These are phyloP conservation scores for Salvia sclarea DNA, from an alignment of 305 asterid species.

Conservation along the genomic window DNA sequence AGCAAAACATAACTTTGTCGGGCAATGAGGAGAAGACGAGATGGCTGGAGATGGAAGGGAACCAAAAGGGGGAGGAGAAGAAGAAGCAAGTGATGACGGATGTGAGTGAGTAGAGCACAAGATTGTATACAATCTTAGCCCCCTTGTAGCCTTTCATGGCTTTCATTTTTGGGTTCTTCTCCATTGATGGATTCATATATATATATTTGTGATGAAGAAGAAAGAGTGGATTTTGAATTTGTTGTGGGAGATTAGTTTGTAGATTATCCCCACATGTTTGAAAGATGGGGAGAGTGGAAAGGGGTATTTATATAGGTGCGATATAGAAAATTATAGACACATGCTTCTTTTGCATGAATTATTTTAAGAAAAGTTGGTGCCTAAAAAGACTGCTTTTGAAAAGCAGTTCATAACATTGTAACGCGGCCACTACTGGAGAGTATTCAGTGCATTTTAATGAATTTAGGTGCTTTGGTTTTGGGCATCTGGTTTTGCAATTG, in stretches of 20 bases:
- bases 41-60: conserved; percentile 31
- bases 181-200: conserved; percentile 36
- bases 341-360: conserved; percentile 34
- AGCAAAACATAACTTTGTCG: conserved; percentile 5
- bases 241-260: background rate
- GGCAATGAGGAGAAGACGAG: conserved; percentile 25
- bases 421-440: background rate
- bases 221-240: background rate
- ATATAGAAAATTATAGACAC: conserved; percentile 17
- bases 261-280: conserved; percentile 21
- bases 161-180: conserved; percentile 33
- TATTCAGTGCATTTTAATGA: conserved; percentile 16
- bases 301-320: conserved; percentile 36
- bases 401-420: conserved; percentile 29
- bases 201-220: background rate
- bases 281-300: conserved; percentile 17
- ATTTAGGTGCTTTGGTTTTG: conserved; percentile 38
- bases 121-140: conserved; percentile 39
- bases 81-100: conserved; percentile 47
- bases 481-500: conserved; percentile 37
- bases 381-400: conserved; percentile 32
- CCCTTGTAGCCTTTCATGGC: conserved; percentile 38
- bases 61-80: conserved; percentile 46
- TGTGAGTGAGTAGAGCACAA: conserved; percentile 46
- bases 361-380: conserved; percentile 35